These are phyloP conservation scores for Botrytis hyacinthi DNA, from an alignment of 2,329 filamentous ascomycete genomes.

Conservation along the genomic window DNA sequence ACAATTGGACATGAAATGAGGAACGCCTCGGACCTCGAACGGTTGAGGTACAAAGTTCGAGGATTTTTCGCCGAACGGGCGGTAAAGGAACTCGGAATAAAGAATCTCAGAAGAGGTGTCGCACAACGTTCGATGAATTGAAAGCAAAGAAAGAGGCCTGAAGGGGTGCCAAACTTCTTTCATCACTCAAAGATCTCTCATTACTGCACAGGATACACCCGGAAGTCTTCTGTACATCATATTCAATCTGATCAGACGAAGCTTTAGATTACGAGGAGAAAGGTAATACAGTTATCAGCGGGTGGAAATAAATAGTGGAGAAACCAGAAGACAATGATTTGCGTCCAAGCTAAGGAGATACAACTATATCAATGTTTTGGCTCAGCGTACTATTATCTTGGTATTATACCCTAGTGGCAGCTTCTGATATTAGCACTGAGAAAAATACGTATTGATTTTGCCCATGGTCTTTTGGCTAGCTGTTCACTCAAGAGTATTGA, in stretches of 20 bases:
- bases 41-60: background rate
- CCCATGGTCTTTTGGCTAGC: background rate
- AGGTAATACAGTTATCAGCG: background rate
- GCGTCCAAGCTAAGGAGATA: background rate
- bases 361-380: background rate
- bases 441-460: background rate
- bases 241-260: background rate
- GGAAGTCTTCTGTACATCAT: background rate
- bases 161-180: background rate
- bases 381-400: background rate
- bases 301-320: background rate
- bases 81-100: background rate
- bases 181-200: background rate
- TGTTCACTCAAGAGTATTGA: background rate
- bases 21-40: background rate
- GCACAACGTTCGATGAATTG: background rate
- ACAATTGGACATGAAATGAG: background rate
- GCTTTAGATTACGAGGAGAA: rapidly evolving
- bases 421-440: background rate
- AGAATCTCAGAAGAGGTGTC: background rate
- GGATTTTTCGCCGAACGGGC: background rate
- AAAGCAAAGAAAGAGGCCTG: background rate
- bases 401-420: background rate
- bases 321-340: background rate
- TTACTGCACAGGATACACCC: background rate